phyloP scores from a whole-genome alignment of 2,329 filamentous ascomycete species.

The Fusarium fujikuroi region DNA sequence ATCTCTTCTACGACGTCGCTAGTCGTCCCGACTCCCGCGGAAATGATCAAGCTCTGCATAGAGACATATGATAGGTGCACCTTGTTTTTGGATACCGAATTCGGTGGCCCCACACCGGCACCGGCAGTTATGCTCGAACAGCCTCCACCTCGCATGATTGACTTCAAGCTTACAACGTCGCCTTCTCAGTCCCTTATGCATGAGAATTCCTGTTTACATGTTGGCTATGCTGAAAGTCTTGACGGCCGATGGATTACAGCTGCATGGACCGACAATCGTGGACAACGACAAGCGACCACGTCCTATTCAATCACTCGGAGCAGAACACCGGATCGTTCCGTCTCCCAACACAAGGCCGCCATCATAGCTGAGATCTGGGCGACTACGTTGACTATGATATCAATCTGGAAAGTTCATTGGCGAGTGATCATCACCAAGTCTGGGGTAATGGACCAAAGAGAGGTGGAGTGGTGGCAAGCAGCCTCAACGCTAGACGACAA shows the following conservation, averaged over 20 bases:
- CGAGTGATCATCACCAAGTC: conserved; percentile 79
- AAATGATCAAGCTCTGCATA: conserved; percentile 72
- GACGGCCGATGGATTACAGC: conserved; percentile 83
- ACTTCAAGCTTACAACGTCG: conserved; percentile 75
- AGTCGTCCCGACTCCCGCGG: conserved; percentile 68
- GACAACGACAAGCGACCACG: conserved; percentile 76
- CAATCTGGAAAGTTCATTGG: conserved; percentile 78
- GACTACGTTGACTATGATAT: conserved; percentile 78
- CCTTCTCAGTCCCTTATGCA: conserved; percentile 79
- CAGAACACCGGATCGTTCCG: conserved; percentile 60
- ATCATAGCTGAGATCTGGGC: conserved; percentile 82
- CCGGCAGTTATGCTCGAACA: conserved; percentile 80
- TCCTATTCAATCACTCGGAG: conserved; percentile 76
- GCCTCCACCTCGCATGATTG: conserved; percentile 74
- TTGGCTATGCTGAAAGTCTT: conserved; percentile 80
- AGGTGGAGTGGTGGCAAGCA: conserved; percentile 69
- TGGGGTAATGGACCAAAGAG: conserved; percentile 73
- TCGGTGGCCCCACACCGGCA: conserved; percentile 67
- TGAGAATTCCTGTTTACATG: conserved; percentile 82
- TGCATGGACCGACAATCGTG: conserved; percentile 83
- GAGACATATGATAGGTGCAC: conserved; percentile 83
- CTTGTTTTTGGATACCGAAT: conserved; percentile 50
- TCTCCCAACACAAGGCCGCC: conserved; percentile 61
- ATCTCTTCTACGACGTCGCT: conserved; percentile 72
- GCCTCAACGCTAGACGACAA: conserved; percentile 64